Conservation (phyloP, 345 rosid genomes). For the Geranium rotundifolium region DNA sequence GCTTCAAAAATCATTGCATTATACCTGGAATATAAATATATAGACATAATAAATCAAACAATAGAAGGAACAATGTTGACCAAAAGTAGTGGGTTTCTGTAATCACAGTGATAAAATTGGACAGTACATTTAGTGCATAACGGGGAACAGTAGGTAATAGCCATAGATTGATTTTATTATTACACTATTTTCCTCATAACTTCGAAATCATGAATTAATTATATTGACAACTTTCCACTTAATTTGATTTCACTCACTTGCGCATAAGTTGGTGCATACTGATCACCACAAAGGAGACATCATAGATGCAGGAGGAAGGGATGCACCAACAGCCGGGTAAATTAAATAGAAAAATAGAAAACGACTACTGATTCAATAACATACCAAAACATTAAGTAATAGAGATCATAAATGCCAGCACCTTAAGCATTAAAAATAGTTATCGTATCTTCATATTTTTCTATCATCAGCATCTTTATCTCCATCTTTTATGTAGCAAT, state of each 20-base stretch:
- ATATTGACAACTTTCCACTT: too few species aligned
- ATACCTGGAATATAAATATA: slow-evolving; percentile 27
- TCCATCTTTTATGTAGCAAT: not conserved
- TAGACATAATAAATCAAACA: not conserved
- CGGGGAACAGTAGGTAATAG: not conserved
- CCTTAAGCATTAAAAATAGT: too few species aligned
- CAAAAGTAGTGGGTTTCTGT: not conserved
- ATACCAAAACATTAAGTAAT: too few species aligned
- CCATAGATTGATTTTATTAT: not conserved
- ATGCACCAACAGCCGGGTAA: not conserved
- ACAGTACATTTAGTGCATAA: not conserved
- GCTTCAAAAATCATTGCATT: slow-evolving; percentile 78
- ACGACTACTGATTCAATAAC: not conserved
- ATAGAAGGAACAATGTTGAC: not conserved
- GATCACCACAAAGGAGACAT: too few species aligned
- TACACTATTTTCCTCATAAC: not conserved
- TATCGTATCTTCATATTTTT: too few species aligned
- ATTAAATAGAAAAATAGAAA: not conserved
- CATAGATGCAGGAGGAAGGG: not conserved
- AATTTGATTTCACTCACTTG: too few species aligned
- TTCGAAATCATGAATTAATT: not conserved
- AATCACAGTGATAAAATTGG: too few species aligned
- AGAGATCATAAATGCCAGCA: too few species aligned
- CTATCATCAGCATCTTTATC: too few species aligned
- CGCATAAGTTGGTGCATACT: too few species aligned